A percentile compares a stretch with the other conserved stretches of the same genome.
Conservation (phyloP, 495 filamentous ascomycete species). For the Penicillium cataractarum region DNA sequence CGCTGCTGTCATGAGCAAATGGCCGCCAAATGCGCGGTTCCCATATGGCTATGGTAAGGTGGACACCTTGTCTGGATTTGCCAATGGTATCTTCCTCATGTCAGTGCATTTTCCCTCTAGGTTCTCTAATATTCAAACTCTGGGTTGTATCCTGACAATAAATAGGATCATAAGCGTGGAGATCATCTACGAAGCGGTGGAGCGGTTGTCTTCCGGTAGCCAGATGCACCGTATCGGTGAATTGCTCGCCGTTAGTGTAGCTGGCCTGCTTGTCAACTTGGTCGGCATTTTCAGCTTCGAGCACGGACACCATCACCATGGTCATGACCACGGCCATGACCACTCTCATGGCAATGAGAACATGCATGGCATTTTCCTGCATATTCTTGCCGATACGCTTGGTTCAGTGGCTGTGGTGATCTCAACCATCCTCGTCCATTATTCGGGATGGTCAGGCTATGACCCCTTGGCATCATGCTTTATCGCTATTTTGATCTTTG, state of each 20-base stretch:
- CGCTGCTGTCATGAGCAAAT: constrained; percentile 97
- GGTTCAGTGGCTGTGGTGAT: constrained; percentile 94
- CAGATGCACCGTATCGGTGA: constrained; percentile 84
- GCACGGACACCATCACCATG: constrained; percentile 63
- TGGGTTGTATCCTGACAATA: constrained; percentile 31
- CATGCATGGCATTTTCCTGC: constrained; percentile 98
- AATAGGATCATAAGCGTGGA: constrained; percentile 88
- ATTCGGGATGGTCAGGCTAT: constrained; percentile 88
- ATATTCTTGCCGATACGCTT: constrained; percentile 92
- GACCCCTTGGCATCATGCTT: constrained; percentile 93
- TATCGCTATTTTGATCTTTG: constrained; percentile 90
- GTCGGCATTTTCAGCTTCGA: constrained; percentile 89
- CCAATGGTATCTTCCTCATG: constrained; percentile 96
- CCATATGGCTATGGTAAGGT: constrained; percentile 98
- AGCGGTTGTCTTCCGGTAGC: constrained; percentile 77
- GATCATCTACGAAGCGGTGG: constrained; percentile 93
- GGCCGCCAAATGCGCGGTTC: constrained; percentile 84
- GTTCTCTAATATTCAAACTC: no score
- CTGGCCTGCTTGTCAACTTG: constrained; percentile 87
- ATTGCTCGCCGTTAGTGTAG: constrained; percentile 80
- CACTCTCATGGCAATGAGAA: constrained; percentile 87
- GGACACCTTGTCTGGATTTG: constrained; percentile 94
- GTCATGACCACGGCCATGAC: constrained; percentile 68
- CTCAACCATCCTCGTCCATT: constrained; percentile 84
- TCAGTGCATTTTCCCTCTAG: no score